Evolutionary conservation across 108 stramenopile species (phyloP).

Genomic region (Schizochytrium sp.): DNA sequence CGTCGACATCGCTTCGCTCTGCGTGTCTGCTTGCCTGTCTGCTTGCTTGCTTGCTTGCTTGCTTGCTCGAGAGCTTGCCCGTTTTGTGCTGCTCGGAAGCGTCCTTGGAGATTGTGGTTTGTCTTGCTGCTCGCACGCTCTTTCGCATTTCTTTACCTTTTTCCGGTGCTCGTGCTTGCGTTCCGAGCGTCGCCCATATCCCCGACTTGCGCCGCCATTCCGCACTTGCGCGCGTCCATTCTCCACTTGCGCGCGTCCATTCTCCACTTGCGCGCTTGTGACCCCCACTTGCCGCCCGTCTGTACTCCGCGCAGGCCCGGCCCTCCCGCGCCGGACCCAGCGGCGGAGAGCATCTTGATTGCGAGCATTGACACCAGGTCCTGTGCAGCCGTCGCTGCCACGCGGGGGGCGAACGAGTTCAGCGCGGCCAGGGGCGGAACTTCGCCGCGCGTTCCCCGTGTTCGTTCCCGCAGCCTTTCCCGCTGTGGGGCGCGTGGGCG

Average conservation of each 20-base stretch:
- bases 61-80: too few species aligned
- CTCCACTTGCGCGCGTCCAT: background rate
- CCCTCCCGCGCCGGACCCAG: background rate
- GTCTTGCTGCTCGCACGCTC: too few species aligned
- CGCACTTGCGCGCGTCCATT: background rate
- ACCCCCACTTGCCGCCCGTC: background rate
- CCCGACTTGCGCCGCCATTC: background rate
- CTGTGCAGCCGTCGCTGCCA: background rate
- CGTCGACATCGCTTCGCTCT: too few species aligned
- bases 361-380: background rate
- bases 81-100: too few species aligned
- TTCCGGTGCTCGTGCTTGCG: too few species aligned
- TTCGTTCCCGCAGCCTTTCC: background rate
- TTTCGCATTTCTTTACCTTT: too few species aligned
- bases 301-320: background rate
- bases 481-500: background rate
- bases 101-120: too few species aligned
- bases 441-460: background rate
- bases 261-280: background rate
- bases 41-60: too few species aligned
- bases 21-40: too few species aligned
- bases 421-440: background rate
- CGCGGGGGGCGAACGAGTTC: background rate
- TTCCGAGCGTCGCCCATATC: too few species aligned
- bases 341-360: background rate